Evolutionary conservation across 306 rosid genomes (phyloP).

Genomic region (Arachis stenosperma): DNA sequence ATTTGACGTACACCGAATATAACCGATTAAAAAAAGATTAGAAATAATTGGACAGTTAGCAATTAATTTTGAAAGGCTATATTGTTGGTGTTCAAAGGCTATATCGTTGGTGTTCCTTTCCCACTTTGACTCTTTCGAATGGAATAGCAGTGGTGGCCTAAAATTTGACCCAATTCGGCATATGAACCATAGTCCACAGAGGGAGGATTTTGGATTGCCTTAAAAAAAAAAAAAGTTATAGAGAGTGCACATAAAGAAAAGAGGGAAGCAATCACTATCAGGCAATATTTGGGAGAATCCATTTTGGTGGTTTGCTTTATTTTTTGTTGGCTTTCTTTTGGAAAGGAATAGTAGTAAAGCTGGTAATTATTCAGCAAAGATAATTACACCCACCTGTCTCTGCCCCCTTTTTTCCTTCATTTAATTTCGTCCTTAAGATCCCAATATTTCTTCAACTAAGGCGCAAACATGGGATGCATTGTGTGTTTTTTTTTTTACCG

Average conservation of each 20-base stretch:
- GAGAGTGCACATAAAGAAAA: conserved; percentile 5
- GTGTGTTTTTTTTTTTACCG: background rate
- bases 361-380: conserved; percentile 49
- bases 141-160: conserved; percentile 5
- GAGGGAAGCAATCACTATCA: conserved; percentile 53
- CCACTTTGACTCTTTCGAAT: background rate
- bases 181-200: conserved; percentile 31
- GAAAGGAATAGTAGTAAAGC: conserved; percentile 53
- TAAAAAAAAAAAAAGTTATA: background rate
- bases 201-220: conserved; percentile 1
- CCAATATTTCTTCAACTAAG: background rate
- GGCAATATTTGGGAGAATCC: conserved; percentile 62
- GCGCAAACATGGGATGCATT: too few species aligned
- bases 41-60: conserved; percentile 18
- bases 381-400: conserved; percentile 33
- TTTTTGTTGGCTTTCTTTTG: conserved; percentile 56
- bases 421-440: conserved; percentile 36
- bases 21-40: too few species aligned
- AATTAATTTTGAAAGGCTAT: conserved; percentile 39
- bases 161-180: conserved; percentile 37
- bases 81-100: background rate
- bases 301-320: conserved; percentile 36
- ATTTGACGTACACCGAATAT: too few species aligned
- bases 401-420: conserved; percentile 15
- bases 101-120: background rate